A percentile compares a stretch with the other conserved stretches of the same genome.
Evolutionary conservation across 495 filamentous ascomycete genomes (phyloP).

Genomic region (Neurospora sp.): DNA sequence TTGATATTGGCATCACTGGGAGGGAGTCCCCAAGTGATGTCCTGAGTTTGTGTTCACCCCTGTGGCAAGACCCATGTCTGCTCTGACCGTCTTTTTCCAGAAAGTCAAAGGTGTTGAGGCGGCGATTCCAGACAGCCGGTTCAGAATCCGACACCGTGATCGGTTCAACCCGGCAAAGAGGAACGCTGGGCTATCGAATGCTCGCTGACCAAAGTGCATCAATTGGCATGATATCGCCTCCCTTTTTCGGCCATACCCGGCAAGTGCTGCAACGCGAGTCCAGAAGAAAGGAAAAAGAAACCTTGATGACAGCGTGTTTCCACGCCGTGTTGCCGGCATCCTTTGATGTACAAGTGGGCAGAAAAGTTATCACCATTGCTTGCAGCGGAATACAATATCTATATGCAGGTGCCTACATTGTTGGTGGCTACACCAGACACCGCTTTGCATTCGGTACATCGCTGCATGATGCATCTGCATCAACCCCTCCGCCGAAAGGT

Average conservation of each 20-base stretch:
- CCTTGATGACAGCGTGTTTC: background rate
- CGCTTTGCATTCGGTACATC: background rate
- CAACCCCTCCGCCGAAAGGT: background rate
- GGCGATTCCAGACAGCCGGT: too few relatives aligned
- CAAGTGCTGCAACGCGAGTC: background rate
- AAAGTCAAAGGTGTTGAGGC: background rate
- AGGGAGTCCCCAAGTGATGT: background rate
- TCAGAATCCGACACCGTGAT: background rate
- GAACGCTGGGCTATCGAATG: too few relatives aligned
- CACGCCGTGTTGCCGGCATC: background rate
- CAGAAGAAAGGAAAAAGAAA: background rate
- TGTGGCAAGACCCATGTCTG: background rate
- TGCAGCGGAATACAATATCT: background rate
- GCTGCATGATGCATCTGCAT: background rate
- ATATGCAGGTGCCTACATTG: background rate
- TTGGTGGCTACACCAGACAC: background rate
- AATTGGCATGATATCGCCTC: background rate
- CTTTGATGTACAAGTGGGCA: background rate
- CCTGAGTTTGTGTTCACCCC: too few relatives aligned
- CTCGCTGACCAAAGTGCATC: background rate
- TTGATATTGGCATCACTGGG: too few relatives aligned
- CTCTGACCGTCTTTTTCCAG: background rate
- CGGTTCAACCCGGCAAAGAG: too few relatives aligned
- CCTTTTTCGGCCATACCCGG: background rate
- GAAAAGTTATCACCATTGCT: background rate